These are phyloP conservation scores for Yamadazyma philogaea DNA, from an alignment of 805 yeast species.

Conservation along the genomic window DNA sequence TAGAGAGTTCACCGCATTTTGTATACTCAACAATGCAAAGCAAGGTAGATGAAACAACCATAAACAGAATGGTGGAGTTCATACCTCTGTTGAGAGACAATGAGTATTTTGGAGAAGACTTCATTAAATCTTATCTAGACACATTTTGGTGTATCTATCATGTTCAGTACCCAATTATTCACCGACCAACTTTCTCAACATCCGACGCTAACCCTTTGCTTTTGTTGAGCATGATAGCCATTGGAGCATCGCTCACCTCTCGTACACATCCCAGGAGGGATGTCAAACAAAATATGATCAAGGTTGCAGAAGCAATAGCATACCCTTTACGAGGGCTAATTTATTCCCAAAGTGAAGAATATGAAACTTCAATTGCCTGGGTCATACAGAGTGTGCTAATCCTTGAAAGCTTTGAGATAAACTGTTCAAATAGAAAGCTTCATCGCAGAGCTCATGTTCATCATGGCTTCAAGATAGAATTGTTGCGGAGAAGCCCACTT, in stretches of 20 bases:
- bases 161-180: conserved; percentile 54
- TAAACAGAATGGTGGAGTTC: conserved; percentile 8
- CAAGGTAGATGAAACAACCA: conserved; percentile 7
- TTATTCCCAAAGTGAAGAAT: conserved; percentile 63
- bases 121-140: conserved; percentile 9
- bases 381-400: conserved; percentile 66
- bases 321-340: conserved; percentile 63
- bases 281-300: conserved; percentile 22
- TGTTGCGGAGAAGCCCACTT: conserved; percentile 22
- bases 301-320: conserved; percentile 39
- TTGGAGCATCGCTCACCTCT: conserved; percentile 44
- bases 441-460: conserved; percentile 80
- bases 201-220: conserved; percentile 44
- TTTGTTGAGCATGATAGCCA: conserved; percentile 49
- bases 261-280: no score
- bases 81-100: conserved; percentile 13
- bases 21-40: no score
- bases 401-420: conserved; percentile 69
- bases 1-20: conserved; percentile 11
- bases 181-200: conserved; percentile 53
- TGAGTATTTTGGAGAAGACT: conserved; percentile 8
- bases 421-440: conserved; percentile 56
- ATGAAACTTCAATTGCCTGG: conserved; percentile 71
- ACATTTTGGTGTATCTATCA: conserved; percentile 56
- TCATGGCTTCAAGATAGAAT: conserved; percentile 56